phyloP scores from a whole-genome alignment of 176 grass and related monocot genomes.

The Triticum timopheevii region DNA sequence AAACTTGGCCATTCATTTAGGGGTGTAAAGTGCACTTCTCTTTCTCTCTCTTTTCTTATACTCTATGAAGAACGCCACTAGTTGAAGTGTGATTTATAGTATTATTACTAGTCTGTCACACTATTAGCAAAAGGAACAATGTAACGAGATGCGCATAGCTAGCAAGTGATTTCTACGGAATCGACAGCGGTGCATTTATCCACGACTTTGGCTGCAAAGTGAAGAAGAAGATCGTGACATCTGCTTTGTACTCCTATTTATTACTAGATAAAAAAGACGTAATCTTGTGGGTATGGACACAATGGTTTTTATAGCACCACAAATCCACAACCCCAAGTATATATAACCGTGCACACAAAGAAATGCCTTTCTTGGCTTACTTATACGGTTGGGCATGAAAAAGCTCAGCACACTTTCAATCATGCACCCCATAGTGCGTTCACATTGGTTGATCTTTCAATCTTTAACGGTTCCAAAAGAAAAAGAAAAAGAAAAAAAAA shows the following conservation, averaged over 20 bases:
- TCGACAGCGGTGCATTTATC: constrained; percentile 3
- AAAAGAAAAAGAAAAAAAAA: not conserved
- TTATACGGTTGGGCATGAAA: constrained; percentile 24
- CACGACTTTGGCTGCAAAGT: constrained; percentile 27
- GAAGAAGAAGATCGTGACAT: not conserved
- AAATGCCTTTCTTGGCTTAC: constrained; percentile 31
- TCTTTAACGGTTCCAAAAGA: not conserved
- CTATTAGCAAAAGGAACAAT: constrained; percentile 7
- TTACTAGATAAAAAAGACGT: not conserved
- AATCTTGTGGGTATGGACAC: constrained; percentile 25
- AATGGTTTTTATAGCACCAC: not conserved
- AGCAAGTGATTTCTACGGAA: not conserved
- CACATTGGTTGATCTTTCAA: constrained; percentile 19
- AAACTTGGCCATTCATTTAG: no score
- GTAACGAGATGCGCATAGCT: not conserved
- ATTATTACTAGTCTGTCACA: not conserved
- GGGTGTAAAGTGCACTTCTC: not conserved
- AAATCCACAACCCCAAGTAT: not conserved
- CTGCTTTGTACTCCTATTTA: constrained; percentile 4
- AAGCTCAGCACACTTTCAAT: constrained; percentile 21
- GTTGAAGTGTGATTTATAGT: not conserved
- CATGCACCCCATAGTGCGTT: constrained; percentile 39
- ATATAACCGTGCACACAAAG: not conserved
- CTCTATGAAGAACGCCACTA: not conserved
- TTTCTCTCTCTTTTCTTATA: not conserved